A percentile compares a stretch with the other conserved stretches of the same genome.
phyloP scores from a whole-genome alignment of 306 rosid species.

The Rubus parviflorus region DNA sequence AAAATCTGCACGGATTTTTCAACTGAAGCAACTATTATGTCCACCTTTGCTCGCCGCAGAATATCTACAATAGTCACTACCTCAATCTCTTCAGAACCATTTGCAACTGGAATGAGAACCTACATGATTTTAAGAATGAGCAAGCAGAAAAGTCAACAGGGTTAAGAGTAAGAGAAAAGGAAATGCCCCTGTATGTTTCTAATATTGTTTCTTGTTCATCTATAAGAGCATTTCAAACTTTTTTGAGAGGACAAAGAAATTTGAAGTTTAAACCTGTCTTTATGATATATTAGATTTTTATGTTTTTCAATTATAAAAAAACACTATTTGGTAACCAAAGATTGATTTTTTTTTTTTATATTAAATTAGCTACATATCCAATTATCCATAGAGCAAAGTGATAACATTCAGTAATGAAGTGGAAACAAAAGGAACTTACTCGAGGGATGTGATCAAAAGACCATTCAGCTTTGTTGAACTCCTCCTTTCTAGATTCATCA shows the following conservation, averaged over 20 bases:
- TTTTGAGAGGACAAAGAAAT: background rate
- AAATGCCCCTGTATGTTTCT: background rate
- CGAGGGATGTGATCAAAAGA: constrained; percentile 65
- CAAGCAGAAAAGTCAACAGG: background rate
- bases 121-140: constrained; percentile 26
- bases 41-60: constrained; percentile 83
- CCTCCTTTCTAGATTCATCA: constrained; percentile 55
- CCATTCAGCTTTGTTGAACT: constrained; percentile 86
- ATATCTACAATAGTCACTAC: constrained; percentile 77
- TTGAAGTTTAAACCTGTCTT: background rate
- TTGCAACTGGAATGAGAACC: constrained; percentile 90
- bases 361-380: background rate
- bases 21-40: constrained; percentile 80
- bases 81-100: constrained; percentile 91
- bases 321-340: background rate
- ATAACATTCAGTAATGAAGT: constrained; percentile 10
- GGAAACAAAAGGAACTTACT: constrained; percentile 49
- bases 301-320: background rate
- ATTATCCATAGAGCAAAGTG: background rate
- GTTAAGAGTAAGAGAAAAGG: background rate
- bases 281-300: background rate
- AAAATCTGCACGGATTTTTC: constrained; percentile 62
- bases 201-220: background rate
- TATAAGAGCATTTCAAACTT: background rate
- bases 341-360: background rate